A percentile compares a stretch with the other conserved stretches of the same genome.
Conservation (phyloP, 495 filamentous ascomycete species). For the Penicillium odoratum region DNA sequence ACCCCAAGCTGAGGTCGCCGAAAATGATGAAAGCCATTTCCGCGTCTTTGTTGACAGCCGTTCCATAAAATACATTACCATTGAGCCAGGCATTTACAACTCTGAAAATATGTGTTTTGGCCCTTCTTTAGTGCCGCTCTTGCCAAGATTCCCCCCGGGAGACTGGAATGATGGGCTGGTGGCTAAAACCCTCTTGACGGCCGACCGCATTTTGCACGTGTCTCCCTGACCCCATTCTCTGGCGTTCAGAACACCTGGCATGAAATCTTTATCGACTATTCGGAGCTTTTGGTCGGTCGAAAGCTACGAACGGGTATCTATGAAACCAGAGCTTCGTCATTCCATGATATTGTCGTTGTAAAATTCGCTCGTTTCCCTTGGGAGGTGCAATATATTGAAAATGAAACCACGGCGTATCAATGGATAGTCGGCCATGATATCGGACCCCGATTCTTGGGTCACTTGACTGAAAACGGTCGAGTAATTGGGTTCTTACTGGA, state of each 20-base stretch:
- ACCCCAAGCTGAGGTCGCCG: too few relatives aligned
- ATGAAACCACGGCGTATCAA: slow-evolving; percentile 43
- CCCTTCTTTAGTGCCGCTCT: too few relatives aligned
- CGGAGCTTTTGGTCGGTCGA: slow-evolving; percentile 17
- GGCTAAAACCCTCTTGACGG: too few relatives aligned
- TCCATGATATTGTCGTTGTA: slow-evolving; percentile 30
- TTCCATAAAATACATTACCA: too few relatives aligned
- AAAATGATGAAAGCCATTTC: too few relatives aligned
- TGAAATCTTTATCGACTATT: slow-evolving; percentile 23
- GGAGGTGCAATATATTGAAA: slow-evolving; percentile 40
- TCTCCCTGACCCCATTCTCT: slow-evolving; percentile 19
- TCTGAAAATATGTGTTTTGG: too few relatives aligned
- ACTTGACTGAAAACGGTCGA: slow-evolving; percentile 43
- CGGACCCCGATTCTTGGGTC: slow-evolving; percentile 43
- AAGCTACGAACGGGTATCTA: slow-evolving; percentile 27
- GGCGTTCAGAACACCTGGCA: slow-evolving; percentile 26
- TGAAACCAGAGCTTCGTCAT: slow-evolving; percentile 24
- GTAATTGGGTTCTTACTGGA: slow-evolving; percentile 51
- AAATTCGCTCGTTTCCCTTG: slow-evolving; percentile 45
- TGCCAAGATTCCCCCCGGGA: too few relatives aligned
- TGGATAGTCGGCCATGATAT: slow-evolving; percentile 39
- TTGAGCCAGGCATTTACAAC: too few relatives aligned
- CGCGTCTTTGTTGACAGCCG: too few relatives aligned
- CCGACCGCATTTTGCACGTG: slow-evolving; percentile 21
- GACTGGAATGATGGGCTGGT: too few relatives aligned